Conservation (phyloP, 352 stramenopile species). For the Blastocystis sp. region DNA sequence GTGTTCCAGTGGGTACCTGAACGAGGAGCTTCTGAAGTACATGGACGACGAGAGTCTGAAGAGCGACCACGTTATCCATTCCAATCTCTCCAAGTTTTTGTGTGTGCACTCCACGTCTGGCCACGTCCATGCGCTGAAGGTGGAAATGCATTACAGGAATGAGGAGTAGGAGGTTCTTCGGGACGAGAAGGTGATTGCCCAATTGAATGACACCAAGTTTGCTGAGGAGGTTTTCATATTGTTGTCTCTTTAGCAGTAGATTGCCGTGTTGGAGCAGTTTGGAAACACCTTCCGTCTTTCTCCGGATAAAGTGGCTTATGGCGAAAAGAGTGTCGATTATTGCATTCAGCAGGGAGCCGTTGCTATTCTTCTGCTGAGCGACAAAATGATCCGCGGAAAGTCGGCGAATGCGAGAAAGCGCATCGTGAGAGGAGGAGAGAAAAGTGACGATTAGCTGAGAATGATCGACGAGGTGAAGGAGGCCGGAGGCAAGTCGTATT, state of each 20-base stretch:
- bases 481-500: constrained; percentile 36
- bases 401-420: constrained; percentile 2
- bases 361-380: constrained; percentile 28
- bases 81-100: constrained; percentile 35
- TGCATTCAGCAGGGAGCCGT: constrained; percentile 54
- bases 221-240: constrained; percentile 1
- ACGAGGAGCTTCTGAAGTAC: constrained; percentile 45
- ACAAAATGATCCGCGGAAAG: constrained; percentile 51
- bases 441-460: not conserved
- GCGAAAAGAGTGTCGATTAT: constrained; percentile 54
- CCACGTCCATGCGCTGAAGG: constrained; percentile 42
- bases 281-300: not conserved
- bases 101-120: constrained; percentile 43
- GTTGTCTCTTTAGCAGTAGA: not conserved
- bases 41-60: constrained; percentile 49
- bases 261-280: constrained; percentile 38
- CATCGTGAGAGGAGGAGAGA: not conserved
- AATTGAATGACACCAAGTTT: constrained; percentile 60
- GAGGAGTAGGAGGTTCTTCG: constrained; percentile 17
- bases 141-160: not conserved
- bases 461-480: constrained; percentile 36
- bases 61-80: constrained; percentile 9
- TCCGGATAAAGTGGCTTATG: constrained; percentile 41
- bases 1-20: constrained; percentile 29
- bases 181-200: constrained; percentile 47